Conservation (phyloP, 2,329 filamentous ascomycete species). For the Fragosphaeria purpurea region DNA sequence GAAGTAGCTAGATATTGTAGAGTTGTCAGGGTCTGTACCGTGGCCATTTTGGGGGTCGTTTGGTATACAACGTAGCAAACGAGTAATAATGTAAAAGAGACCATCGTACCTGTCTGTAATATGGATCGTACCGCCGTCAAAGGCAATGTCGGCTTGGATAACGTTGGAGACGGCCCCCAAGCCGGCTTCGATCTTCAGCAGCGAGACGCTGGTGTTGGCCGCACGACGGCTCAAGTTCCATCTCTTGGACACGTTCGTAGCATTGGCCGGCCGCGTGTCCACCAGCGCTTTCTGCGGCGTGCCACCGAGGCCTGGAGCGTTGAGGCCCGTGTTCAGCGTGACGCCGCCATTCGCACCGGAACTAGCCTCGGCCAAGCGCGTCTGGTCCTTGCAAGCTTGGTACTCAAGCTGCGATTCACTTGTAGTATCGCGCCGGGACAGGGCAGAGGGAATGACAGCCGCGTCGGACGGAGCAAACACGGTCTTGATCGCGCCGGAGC, state of each 20-base stretch:
- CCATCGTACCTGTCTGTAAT: slow-evolving; percentile 13
- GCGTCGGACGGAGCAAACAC: slow-evolving; percentile 18
- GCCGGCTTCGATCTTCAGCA: slow-evolving; percentile 14
- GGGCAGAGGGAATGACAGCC: background rate
- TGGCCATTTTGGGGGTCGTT: too few species aligned
- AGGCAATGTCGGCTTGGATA: slow-evolving; percentile 17
- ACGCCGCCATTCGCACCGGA: background rate
- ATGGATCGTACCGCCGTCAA: slow-evolving; percentile 17
- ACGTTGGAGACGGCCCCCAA: slow-evolving; percentile 18
- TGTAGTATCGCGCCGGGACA: background rate
- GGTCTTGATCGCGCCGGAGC: slow-evolving; percentile 13
- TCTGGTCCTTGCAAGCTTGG: background rate
- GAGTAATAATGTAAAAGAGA: too few species aligned
- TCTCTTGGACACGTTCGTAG: slow-evolving; percentile 5
- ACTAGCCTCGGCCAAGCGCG: background rate
- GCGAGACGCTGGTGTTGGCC: background rate
- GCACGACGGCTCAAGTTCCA: background rate
- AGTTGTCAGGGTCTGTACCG: background rate
- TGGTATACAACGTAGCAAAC: too few species aligned
- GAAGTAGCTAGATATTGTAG: slow-evolving; percentile 13
- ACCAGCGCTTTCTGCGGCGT: slow-evolving; percentile 3
- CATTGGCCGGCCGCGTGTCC: slow-evolving; percentile 8
- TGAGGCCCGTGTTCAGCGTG: background rate
- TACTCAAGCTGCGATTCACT: background rate
- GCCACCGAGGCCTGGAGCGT: background rate